phyloP scores from a whole-genome alignment of 495 filamentous ascomycete genomes.

The Penicillium coffeae region DNA sequence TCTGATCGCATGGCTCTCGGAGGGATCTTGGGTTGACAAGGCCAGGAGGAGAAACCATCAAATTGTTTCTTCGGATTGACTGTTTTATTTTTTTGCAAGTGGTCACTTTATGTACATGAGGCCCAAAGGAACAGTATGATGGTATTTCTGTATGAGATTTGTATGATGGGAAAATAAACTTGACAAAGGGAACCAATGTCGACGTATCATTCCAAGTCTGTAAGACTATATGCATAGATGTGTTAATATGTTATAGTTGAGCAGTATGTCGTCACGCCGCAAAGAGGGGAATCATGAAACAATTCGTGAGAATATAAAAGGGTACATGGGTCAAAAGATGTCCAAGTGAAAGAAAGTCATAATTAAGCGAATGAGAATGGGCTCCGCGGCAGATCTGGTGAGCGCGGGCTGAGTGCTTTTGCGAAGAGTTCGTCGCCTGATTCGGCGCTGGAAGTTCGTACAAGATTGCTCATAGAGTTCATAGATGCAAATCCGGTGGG shows the following conservation, averaged over 20 bases:
- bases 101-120: too few relatives aligned
- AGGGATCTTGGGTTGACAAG: too few relatives aligned
- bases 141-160: not conserved
- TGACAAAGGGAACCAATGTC: conserved; percentile 1
- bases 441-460: conserved; percentile 34
- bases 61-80: too few relatives aligned
- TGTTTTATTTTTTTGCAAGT: too few relatives aligned
- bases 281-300: conserved; percentile 30
- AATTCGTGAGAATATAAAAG: conserved; percentile 13
- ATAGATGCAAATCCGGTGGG: conserved; percentile 35
- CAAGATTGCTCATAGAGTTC: conserved; percentile 26
- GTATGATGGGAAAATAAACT: not conserved
- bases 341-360: not conserved
- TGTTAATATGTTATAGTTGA: conserved; percentile 5
- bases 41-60: too few relatives aligned
- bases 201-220: conserved; percentile 1
- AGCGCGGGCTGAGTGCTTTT: conserved; percentile 72
- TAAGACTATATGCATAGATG: conserved; percentile 1
- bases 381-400: conserved; percentile 72
- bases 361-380: conserved; percentile 56
- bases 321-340: not conserved
- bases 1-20: too few relatives aligned
- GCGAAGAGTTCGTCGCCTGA: conserved; percentile 75
- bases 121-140: not conserved
- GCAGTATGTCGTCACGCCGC: conserved; percentile 21